These are phyloP conservation scores for Taphrina confusa DNA, from an alignment of 1,139 yeast species.

Conservation along the genomic window DNA sequence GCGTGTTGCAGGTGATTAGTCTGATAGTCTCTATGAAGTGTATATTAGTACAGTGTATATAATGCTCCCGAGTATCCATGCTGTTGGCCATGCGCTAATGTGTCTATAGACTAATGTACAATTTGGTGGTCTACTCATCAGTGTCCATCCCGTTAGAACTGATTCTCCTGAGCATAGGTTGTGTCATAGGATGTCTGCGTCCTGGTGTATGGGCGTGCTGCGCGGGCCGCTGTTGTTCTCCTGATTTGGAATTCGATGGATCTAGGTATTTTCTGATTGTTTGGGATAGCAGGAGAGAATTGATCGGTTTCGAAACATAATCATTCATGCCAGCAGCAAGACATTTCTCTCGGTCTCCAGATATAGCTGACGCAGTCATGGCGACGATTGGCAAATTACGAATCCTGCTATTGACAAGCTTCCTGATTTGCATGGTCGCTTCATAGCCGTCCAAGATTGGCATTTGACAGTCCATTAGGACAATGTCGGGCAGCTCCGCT, in stretches of 20 bases:
- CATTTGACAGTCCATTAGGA: slow-evolving; percentile 61
- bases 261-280: slow-evolving; percentile 41
- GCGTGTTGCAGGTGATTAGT: too few relatives aligned
- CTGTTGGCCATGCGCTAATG: too few relatives aligned
- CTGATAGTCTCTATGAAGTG: too few relatives aligned
- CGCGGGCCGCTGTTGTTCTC: too few relatives aligned
- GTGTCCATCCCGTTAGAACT: too few relatives aligned
- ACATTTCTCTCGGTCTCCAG: slow-evolving; percentile 56
- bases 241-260: neutral
- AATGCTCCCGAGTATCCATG: too few relatives aligned
- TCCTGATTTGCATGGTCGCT: slow-evolving; percentile 46
- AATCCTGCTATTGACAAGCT: slow-evolving; percentile 27
- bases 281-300: slow-evolving; percentile 33
- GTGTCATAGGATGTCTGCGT: too few relatives aligned
- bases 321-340: slow-evolving; percentile 59
- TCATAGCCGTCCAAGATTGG: slow-evolving; percentile 53
- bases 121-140: too few relatives aligned
- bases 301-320: slow-evolving; percentile 56
- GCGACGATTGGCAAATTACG: slow-evolving; percentile 51
- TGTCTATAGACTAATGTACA: too few relatives aligned
- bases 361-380: slow-evolving; percentile 61
- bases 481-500: slow-evolving; percentile 52
- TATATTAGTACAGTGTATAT: too few relatives aligned
- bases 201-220: too few relatives aligned
- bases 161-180: too few relatives aligned